These are phyloP conservation scores for Apiotrichum montevideense DNA, from an alignment of 1,284 basidiomycete species.

Conservation along the genomic window DNA sequence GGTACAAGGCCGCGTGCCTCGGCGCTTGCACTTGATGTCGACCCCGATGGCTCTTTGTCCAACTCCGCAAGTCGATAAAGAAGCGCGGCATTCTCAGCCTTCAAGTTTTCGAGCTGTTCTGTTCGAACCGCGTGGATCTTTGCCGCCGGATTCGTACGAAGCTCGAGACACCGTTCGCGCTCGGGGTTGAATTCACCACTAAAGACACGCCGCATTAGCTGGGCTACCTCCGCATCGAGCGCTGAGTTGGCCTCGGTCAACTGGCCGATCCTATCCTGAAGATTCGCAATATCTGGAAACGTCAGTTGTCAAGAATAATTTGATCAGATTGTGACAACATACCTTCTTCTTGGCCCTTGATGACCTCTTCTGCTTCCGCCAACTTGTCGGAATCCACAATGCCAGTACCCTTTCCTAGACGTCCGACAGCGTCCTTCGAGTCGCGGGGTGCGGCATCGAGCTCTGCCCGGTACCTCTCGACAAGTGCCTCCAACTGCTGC, in stretches of 20 bases:
- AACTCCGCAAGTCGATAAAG: constrained; percentile 37
- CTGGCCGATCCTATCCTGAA: constrained; percentile 26
- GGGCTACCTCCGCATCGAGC: constrained; percentile 49
- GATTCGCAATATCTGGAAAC: constrained; percentile 9
- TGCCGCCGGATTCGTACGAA: constrained; percentile 50
- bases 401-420: constrained; percentile 30
- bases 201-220: constrained; percentile 48
- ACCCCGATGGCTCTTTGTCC: background rate
- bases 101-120: constrained; percentile 49
- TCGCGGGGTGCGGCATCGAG: constrained; percentile 32
- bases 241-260: constrained; percentile 46
- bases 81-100: constrained; percentile 50
- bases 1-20: constrained; percentile 42
- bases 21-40: background rate
- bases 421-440: constrained; percentile 30
- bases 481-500: constrained; percentile 26
- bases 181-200: constrained; percentile 52
- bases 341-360: constrained; percentile 22
- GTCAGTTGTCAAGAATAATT: constrained; percentile 4
- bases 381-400: constrained; percentile 31
- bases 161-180: constrained; percentile 48
- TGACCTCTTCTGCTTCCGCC: constrained; percentile 19
- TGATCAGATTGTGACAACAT: constrained; percentile 1
- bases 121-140: constrained; percentile 49
- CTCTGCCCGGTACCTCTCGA: constrained; percentile 31